phyloP scores from a whole-genome alignment of 306 rosid genomes.

The Clitoria ternatea region DNA sequence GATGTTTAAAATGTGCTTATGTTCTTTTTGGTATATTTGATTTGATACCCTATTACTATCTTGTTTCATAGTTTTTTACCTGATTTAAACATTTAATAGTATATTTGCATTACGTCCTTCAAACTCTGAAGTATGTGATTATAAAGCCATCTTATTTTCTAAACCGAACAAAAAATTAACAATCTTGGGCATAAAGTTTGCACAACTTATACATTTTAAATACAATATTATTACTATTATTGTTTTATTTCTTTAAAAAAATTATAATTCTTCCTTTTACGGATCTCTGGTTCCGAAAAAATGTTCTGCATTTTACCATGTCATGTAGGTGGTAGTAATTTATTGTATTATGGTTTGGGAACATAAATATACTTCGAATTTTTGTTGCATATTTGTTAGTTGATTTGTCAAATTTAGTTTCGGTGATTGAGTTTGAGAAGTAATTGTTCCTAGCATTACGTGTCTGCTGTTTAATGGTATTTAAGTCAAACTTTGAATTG shows the following conservation, averaged over 20 bases:
- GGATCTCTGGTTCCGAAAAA: background rate
- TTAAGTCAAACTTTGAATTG: constrained; percentile 17
- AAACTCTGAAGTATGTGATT: background rate
- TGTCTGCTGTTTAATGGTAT: background rate
- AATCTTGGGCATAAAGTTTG: background rate
- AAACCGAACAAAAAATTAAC: background rate
- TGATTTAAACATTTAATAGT: background rate
- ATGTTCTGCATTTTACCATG: background rate
- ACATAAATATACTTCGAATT: background rate
- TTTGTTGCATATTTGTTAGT: background rate
- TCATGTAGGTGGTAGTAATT: background rate
- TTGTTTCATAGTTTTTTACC: background rate
- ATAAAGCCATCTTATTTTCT: background rate
- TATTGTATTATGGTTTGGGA: background rate
- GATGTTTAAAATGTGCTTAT: constrained; percentile 1
- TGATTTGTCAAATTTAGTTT: background rate
- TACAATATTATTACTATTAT: background rate
- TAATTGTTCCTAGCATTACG: background rate
- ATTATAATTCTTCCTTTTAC: background rate
- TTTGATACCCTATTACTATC: background rate
- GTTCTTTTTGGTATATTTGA: background rate
- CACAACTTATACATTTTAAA: background rate
- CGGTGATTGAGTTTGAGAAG: background rate
- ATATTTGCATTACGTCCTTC: background rate
- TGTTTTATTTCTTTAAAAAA: background rate